phyloP scores from a whole-genome alignment of 116 monocot genomes.

The Phalaenopsis hybrid region DNA sequence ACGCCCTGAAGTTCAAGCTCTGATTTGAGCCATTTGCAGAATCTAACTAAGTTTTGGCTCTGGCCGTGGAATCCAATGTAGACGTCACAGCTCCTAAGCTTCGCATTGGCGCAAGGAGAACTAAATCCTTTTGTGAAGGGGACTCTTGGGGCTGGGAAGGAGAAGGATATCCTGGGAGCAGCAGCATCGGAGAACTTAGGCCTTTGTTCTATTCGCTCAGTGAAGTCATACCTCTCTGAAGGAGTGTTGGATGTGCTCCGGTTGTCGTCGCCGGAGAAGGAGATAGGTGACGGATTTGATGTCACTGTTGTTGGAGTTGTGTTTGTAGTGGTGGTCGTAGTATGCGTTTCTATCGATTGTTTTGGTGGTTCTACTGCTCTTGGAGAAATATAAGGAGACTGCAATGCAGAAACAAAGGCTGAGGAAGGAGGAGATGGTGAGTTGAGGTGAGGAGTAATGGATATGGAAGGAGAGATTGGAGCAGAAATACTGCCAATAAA shows the following conservation, averaged over 20 bases:
- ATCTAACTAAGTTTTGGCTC: slow-evolving; percentile 46
- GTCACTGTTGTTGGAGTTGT: slow-evolving; percentile 7
- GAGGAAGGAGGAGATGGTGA: slow-evolving; percentile 86
- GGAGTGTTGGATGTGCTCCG: slow-evolving; percentile 81
- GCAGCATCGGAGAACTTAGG: slow-evolving; percentile 50
- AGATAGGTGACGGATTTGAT: slow-evolving; percentile 39
- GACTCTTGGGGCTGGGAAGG: slow-evolving; percentile 71
- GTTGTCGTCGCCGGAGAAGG: slow-evolving; percentile 59
- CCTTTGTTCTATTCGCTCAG: slow-evolving; percentile 36
- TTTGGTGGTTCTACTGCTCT: slow-evolving; percentile 39
- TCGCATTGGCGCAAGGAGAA: slow-evolving; percentile 62
- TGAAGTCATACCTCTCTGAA: slow-evolving; percentile 54
- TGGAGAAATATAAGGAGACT: slow-evolving; percentile 92
- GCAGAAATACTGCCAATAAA: slow-evolving; percentile 27
- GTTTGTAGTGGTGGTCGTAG: slow-evolving; percentile 1
- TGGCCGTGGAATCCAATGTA: slow-evolving; percentile 89
- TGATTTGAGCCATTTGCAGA: slow-evolving; percentile 85
- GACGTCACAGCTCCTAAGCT: slow-evolving; percentile 83
- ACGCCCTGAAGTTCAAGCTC: slow-evolving; percentile 91
- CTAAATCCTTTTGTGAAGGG: slow-evolving; percentile 56
- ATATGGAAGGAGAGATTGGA: slow-evolving; percentile 69
- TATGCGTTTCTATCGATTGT: background rate
- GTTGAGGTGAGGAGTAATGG: slow-evolving; percentile 62
- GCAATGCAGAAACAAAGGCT: slow-evolving; percentile 83
- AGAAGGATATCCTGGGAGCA: slow-evolving; percentile 66